Percentiles rank a stretch among this genome's conserved stretches.
These are phyloP conservation scores for Trametes cingulata DNA, from an alignment of 768 basidiomycete species.

Conservation along the genomic window DNA sequence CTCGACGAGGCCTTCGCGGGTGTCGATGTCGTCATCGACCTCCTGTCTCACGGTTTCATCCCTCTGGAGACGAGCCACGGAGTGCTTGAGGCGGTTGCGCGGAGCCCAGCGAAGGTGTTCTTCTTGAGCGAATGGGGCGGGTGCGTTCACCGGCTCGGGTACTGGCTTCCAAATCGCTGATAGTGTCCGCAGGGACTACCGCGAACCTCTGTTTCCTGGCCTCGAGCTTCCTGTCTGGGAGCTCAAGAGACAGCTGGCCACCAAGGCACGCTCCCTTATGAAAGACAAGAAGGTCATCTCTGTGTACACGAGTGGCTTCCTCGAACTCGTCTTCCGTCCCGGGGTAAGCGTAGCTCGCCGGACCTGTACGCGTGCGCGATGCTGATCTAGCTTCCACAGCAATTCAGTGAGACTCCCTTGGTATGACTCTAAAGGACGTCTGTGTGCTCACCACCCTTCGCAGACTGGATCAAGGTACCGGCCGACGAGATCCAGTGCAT, in stretches of 20 bases:
- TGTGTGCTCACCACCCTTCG: not conserved
- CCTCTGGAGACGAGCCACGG: slow-evolving; percentile 4
- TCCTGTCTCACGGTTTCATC: not conserved
- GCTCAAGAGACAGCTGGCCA: slow-evolving; percentile 6
- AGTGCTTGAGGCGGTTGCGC: slow-evolving; percentile 2
- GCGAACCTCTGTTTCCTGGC: slow-evolving; percentile 12
- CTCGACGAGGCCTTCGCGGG: slow-evolving; percentile 18
- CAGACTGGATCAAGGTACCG: slow-evolving; percentile 24
- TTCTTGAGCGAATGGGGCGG: slow-evolving; percentile 20
- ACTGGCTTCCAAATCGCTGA: not conserved
- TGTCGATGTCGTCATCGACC: slow-evolving; percentile 26
- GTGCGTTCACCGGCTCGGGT: slow-evolving; percentile 4
- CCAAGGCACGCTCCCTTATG: not conserved
- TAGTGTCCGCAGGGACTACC: slow-evolving; percentile 14
- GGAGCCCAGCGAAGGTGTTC: slow-evolving; percentile 15
- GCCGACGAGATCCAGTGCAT: slow-evolving; percentile 8
- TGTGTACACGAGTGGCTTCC: slow-evolving; percentile 21
- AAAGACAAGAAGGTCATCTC: slow-evolving; percentile 21
- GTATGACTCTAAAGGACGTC: too few relatives aligned
- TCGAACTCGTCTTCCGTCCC: slow-evolving; percentile 16
- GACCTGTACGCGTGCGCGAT: too few relatives aligned
- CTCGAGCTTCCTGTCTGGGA: slow-evolving; percentile 8
- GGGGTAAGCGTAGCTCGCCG: slow-evolving; percentile 10
- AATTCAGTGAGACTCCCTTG: not conserved
- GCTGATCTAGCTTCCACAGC: too few relatives aligned